These are phyloP conservation scores for Silene conica DNA, from an alignment of 148 eudicot species.

Conservation along the genomic window DNA sequence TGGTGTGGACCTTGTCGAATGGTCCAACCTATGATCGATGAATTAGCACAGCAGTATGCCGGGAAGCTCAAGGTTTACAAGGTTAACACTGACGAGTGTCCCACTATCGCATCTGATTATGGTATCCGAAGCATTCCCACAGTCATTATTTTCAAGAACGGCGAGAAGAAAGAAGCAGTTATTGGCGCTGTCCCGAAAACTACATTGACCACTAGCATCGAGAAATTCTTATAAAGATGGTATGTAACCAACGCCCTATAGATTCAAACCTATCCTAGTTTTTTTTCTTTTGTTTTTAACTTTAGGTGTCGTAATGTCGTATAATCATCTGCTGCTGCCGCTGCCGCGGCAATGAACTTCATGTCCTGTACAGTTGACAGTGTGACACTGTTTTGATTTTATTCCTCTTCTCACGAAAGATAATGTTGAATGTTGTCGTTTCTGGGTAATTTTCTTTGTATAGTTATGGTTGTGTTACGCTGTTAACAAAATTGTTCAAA, in stretches of 20 bases:
- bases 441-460: background rate
- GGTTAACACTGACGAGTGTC: conserved; percentile 81
- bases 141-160: conserved; percentile 74
- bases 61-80: conserved; percentile 85
- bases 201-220: conserved; percentile 64
- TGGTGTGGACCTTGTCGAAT: conserved; percentile 99
- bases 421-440: conserved; percentile 13
- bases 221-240: conserved; percentile 61
- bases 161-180: conserved; percentile 86
- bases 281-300: background rate
- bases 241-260: background rate
- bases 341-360: conserved; percentile 21
- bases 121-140: conserved; percentile 96
- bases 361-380: conserved; percentile 30
- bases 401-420: conserved; percentile 8
- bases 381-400: conserved; percentile 14
- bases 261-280: conserved; percentile 7
- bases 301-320: conserved; percentile 12
- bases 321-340: conserved; percentile 11
- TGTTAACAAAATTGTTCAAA: no score
- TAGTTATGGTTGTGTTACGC: no score
- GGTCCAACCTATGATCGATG: conserved; percentile 72
- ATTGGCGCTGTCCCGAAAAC: conserved; percentile 94
- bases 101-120: conserved; percentile 58
- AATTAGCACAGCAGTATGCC: conserved; percentile 62